These are phyloP conservation scores for Ophiognomonia clavigignenti-juglandacearum DNA, from an alignment of 2,329 filamentous ascomycete genomes.

Conservation along the genomic window DNA sequence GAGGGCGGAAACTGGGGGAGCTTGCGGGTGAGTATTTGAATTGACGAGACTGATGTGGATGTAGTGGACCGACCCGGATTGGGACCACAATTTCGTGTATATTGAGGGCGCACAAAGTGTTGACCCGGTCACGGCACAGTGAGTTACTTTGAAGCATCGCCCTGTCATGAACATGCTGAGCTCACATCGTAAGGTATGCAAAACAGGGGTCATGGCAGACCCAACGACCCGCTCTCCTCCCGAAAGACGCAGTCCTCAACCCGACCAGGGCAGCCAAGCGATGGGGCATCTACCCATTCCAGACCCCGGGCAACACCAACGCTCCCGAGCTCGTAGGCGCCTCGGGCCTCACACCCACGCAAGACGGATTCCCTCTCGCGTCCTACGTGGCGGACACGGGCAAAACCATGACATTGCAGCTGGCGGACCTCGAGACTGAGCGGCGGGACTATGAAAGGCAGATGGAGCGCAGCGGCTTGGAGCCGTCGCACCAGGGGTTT, in stretches of 20 bases:
- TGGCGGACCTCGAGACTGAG: neutral
- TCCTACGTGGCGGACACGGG: neutral
- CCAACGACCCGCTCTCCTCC: constrained; percentile 7
- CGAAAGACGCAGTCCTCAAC: neutral
- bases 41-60: too few species aligned
- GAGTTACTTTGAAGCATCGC: too few species aligned
- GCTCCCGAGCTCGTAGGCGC: neutral
- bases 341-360: constrained; percentile 7
- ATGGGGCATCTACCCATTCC: constrained; percentile 4
- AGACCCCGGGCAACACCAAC: neutral
- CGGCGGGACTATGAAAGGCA: neutral
- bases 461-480: neutral
- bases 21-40: too few species aligned
- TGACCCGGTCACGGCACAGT: neutral
- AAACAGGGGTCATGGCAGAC: constrained; percentile 1
- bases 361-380: neutral
- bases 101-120: neutral
- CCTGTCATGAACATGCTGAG: too few species aligned
- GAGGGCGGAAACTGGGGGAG: too few species aligned
- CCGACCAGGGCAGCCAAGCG: constrained; percentile 10
- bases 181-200: too few species aligned
- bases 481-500: neutral
- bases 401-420: neutral
- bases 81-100: neutral
- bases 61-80: neutral